Conservation (phyloP, 2,329 filamentous ascomycete genomes). For the Ceratocystis harringtonii region DNA sequence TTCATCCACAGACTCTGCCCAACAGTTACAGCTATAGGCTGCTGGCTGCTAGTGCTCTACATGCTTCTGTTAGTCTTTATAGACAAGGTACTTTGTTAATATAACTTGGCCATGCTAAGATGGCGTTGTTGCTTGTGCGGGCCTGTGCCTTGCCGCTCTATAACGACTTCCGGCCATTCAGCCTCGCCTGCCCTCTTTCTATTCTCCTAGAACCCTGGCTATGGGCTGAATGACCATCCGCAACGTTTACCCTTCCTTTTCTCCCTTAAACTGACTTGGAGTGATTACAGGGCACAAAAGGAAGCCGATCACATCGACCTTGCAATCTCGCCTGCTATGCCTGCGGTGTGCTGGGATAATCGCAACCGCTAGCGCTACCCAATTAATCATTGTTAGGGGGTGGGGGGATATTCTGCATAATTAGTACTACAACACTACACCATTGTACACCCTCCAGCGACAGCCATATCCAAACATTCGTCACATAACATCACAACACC, state of each 20-base stretch:
- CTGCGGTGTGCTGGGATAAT: background rate
- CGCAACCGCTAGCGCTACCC: background rate
- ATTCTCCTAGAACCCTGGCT: background rate
- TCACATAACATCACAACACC: background rate
- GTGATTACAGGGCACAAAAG: background rate
- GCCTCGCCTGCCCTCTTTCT: background rate
- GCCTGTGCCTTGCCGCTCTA: too few species aligned
- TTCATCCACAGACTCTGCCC: background rate
- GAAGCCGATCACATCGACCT: background rate
- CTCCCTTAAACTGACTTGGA: background rate
- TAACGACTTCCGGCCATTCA: too few species aligned
- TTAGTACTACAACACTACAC: background rate
- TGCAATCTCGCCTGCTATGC: background rate
- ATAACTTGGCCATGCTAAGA: background rate
- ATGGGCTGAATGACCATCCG: background rate
- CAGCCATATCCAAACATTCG: background rate
- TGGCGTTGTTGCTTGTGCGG: background rate
- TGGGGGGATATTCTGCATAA: background rate
- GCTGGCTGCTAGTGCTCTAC: background rate
- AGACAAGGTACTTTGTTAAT: background rate
- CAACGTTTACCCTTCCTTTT: background rate
- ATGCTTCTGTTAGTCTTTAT: background rate
- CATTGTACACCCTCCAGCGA: background rate
- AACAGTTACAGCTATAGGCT: background rate
- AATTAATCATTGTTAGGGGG: background rate